Percentiles rank a stretch among this genome's conserved stretches.
Conservation (phyloP, 176 grass and related monocot species). For the Thinopyrum elongatum region DNA sequence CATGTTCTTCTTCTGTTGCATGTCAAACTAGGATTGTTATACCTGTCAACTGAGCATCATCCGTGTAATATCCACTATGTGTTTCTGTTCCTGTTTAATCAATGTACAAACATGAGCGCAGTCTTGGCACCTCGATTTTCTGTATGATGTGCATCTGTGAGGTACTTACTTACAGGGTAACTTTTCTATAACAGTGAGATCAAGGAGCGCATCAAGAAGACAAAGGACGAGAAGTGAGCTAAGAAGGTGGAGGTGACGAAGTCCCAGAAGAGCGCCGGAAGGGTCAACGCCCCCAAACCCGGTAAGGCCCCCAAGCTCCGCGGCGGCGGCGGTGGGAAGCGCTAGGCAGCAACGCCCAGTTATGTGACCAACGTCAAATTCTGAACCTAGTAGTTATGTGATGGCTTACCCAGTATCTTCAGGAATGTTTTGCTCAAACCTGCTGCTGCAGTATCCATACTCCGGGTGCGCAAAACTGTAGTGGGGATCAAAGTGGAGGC, state of each 20-base stretch:
- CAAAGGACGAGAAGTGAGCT: constrained; percentile 55
- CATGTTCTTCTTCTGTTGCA: not conserved
- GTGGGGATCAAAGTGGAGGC: too few relatives aligned
- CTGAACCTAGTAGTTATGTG: not conserved
- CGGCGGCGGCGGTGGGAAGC: constrained; percentile 54
- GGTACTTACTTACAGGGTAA: not conserved
- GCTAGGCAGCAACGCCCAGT: not conserved
- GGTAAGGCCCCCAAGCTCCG: constrained; percentile 45
- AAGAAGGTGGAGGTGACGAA: constrained; percentile 47
- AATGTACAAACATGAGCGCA: not conserved
- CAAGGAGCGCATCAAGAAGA: constrained; percentile 61
- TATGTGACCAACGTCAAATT: not conserved
- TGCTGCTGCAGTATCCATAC: not conserved
- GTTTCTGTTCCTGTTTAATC: not conserved
- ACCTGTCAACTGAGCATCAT: not conserved
- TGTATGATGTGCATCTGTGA: not conserved
- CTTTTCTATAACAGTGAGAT: constrained; percentile 36
- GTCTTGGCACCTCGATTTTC: not conserved
- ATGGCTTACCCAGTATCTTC: not conserved
- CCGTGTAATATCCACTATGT: not conserved
- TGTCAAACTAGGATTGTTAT: not conserved
- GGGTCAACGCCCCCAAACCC: constrained; percentile 30
- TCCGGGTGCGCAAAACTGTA: not conserved
- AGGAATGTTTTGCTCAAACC: not conserved
- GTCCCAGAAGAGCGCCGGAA: constrained; percentile 20